These are phyloP conservation scores for Suhomyces wounanorum DNA, from an alignment of 1,139 yeast genomes.

Conservation along the genomic window DNA sequence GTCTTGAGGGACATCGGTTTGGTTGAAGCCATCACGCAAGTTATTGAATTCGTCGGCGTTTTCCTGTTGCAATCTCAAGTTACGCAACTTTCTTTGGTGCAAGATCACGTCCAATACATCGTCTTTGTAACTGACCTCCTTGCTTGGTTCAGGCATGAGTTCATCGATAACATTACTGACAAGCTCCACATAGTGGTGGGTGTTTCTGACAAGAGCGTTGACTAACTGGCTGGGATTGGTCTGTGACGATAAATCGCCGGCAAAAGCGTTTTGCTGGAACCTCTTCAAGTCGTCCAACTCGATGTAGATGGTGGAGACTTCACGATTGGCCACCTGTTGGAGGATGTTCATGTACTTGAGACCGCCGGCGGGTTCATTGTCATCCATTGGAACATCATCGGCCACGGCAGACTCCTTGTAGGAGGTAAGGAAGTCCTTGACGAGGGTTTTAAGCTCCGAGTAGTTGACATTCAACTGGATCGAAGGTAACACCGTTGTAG, in stretches of 20 bases:
- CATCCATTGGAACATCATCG: conserved; percentile 20
- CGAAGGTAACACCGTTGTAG: conserved; percentile 51
- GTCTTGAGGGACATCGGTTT: conserved; percentile 4
- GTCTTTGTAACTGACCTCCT: conserved; percentile 75
- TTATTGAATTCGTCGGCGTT: conserved; percentile 52
- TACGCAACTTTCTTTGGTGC: conserved; percentile 84
- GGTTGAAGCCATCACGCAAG: conserved; percentile 39
- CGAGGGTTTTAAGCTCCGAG: conserved; percentile 50
- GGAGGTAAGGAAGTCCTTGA: conserved; percentile 61
- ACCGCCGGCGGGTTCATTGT: conserved; percentile 38
- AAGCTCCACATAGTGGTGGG: conserved; percentile 77
- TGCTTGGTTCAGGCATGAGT: conserved; percentile 80
- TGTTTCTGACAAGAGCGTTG: conserved; percentile 65
- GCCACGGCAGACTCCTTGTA: conserved; percentile 47
- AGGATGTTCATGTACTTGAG: conserved; percentile 78
- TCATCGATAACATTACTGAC: conserved; percentile 76
- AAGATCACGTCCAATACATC: conserved; percentile 92
- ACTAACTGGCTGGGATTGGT: conserved; percentile 43
- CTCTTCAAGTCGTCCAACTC: conserved; percentile 83
- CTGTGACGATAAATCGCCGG: conserved; percentile 19
- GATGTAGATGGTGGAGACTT: conserved; percentile 62
- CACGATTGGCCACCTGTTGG: conserved; percentile 84
- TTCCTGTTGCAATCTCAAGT: conserved; percentile 71
- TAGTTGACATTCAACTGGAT: conserved; percentile 66
- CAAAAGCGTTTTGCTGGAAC: conserved; percentile 54